Base-by-base conservation (phyloP, 495 filamentous ascomycete species). In the Neurospora discreta region DNA sequence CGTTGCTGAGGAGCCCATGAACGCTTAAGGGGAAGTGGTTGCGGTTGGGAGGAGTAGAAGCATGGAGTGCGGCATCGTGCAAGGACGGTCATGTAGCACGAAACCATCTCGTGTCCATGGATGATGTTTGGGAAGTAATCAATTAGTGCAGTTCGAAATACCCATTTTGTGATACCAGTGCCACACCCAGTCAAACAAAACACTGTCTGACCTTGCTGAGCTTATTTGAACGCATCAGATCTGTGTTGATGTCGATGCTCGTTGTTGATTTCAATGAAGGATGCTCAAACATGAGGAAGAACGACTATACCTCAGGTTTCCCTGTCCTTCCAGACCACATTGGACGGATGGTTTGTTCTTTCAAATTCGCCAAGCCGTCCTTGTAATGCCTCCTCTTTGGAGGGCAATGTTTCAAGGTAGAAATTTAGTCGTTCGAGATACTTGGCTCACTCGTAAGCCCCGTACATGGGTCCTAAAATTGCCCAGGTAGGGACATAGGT, bases 1-100 rank as follows among this genome's bases (percentile, higher is more conserved):
- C 77, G 94, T 97, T 71, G 93, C 95, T 1, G 94, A 95, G 78
- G 95, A 99, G 85, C 90, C 92, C 38, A 89, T 78, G 75, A 73
- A 76, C 44, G 52, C 52, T 9, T 83, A 80, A 73, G 44, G 13
- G 42, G 44, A n/a, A 13, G 20, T 67, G 2, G 42, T 52, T 52
- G 44, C 20, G 3, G 44, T 52, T 52, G 44, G 44, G 20, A 15
- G 20, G 44, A 23, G 44, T 52, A 10, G 13, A 13, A 41, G 40
- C 40, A 41, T 16, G 13, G 40, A 41, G 40, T 52, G 46, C 20
- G 46, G 46, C 46, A 20, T 58, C 46, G 7, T 58, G 20, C 5
- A 23, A 9, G 6, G 33, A 60, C 36, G 36, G 36, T 60, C 15
- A 33, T 60, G 52, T 52, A 52, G 20, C 9, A 52, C 20, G 20